Evolutionary conservation across 192 early-diverging fungal genomes (phyloP).

Genomic region (Powellomyces hirtus): DNA sequence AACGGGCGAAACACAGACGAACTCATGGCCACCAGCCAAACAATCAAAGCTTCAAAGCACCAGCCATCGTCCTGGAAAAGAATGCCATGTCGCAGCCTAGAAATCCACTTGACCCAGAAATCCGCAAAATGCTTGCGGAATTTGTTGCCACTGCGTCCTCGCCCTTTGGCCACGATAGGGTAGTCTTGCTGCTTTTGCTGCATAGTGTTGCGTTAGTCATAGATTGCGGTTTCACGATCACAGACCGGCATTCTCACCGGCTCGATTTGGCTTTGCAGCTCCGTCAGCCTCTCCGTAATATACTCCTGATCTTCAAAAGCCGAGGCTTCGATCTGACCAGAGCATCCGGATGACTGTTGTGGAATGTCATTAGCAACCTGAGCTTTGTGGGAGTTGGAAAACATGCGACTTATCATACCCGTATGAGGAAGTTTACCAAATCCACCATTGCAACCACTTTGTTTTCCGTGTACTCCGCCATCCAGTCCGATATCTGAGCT

Average conservation of each 20-base stretch:
- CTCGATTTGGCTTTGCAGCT: slow-evolving; percentile 58
- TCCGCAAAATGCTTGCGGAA: slow-evolving; percentile 66
- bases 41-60: slow-evolving; percentile 34
- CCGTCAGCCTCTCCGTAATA: slow-evolving; percentile 51
- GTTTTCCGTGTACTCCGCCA: slow-evolving; percentile 57
- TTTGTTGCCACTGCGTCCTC: slow-evolving; percentile 44
- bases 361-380: neutral
- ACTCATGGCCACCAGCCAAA: slow-evolving; percentile 43
- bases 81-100: slow-evolving; percentile 30
- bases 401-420: slow-evolving; percentile 43
- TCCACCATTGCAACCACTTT: slow-evolving; percentile 58
- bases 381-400: neutral
- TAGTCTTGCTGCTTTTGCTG: slow-evolving; percentile 62
- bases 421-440: slow-evolving; percentile 73
- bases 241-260: slow-evolving; percentile 46
- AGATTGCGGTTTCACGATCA: too few species aligned
- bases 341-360: slow-evolving; percentile 14
- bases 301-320: slow-evolving; percentile 57
- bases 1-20: slow-evolving; percentile 83
- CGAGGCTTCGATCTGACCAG: slow-evolving; percentile 9
- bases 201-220: too few species aligned
- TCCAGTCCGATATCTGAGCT: slow-evolving; percentile 68
- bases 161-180: slow-evolving; percentile 67
- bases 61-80: slow-evolving; percentile 53
- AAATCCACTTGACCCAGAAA: slow-evolving; percentile 57